Evolutionary conservation across 495 filamentous ascomycete species (phyloP).

Genomic region (Penicillium robsamsonii): DNA sequence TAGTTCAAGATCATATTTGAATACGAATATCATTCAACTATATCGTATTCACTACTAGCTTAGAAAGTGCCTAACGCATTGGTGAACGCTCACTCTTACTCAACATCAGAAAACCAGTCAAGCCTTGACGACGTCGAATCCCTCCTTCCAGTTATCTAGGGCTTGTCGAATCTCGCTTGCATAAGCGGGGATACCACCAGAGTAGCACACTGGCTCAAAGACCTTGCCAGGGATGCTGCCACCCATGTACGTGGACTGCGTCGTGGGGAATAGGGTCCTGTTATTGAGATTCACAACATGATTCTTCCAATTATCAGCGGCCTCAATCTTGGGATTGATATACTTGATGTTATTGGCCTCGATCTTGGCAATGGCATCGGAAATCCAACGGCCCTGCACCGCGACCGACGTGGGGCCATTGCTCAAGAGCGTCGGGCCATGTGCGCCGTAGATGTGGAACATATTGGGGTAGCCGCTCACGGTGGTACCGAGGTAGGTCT

Average conservation of each 20-base stretch:
- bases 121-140: not conserved
- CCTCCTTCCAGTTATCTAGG: constrained; percentile 4
- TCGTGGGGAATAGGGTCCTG: constrained; percentile 47
- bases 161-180: constrained; percentile 28
- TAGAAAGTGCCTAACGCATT: no score
- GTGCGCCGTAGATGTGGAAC: constrained; percentile 49
- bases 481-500: constrained; percentile 50
- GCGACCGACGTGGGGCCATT: constrained; percentile 53
- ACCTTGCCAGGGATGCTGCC: constrained; percentile 50
- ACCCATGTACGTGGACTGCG: constrained; percentile 51
- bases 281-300: constrained; percentile 40
- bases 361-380: constrained; percentile 43
- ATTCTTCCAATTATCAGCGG: constrained; percentile 48
- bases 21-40: no score
- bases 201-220: constrained; percentile 46
- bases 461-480: constrained; percentile 52
- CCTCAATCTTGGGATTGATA: constrained; percentile 44
- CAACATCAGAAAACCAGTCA: not conserved
- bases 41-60: no score
- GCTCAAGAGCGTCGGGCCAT: constrained; percentile 48
- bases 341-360: constrained; percentile 39
- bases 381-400: constrained; percentile 50
- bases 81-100: no score
- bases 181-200: constrained; percentile 41
- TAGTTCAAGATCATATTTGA: no score